Evolutionary conservation across 352 stramenopile species (phyloP).

Genomic region (Globisporangium spiculum): DNA sequence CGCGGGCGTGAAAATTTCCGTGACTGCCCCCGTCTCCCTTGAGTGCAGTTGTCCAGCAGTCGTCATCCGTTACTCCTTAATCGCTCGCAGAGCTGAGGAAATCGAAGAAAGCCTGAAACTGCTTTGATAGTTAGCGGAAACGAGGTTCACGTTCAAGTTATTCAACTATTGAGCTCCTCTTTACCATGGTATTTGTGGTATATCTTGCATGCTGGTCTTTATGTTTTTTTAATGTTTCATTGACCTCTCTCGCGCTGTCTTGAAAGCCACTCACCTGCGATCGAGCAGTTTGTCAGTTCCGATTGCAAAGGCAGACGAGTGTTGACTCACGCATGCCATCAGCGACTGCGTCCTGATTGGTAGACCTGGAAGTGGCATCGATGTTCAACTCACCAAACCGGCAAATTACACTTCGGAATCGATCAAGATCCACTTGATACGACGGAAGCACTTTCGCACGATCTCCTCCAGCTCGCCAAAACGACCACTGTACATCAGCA

Average conservation of each 20-base stretch:
- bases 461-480: slow-evolving; percentile 85
- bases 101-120: background rate
- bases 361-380: background rate
- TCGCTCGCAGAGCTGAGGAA: background rate
- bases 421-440: slow-evolving; percentile 92
- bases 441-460: slow-evolving; percentile 89
- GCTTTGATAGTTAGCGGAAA: background rate
- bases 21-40: background rate
- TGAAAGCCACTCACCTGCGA: background rate
- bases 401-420: slow-evolving; percentile 80
- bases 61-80: background rate
- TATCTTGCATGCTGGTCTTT: background rate
- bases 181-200: background rate
- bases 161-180: background rate
- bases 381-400: background rate
- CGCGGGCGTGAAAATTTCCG: background rate
- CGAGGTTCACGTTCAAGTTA: background rate
- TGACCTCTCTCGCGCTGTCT: slow-evolving; percentile 1
- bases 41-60: background rate
- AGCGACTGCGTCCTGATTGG: background rate
- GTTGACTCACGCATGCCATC: background rate
- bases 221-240: slow-evolving; percentile 5
- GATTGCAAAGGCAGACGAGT: background rate
- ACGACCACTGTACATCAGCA: slow-evolving; percentile 86
- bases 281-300: background rate